Evolutionary conservation across 2,329 filamentous ascomycete genomes (phyloP), one percentile per base, ranked within the genome.

Genomic region (Tothia fuscella): DNA sequence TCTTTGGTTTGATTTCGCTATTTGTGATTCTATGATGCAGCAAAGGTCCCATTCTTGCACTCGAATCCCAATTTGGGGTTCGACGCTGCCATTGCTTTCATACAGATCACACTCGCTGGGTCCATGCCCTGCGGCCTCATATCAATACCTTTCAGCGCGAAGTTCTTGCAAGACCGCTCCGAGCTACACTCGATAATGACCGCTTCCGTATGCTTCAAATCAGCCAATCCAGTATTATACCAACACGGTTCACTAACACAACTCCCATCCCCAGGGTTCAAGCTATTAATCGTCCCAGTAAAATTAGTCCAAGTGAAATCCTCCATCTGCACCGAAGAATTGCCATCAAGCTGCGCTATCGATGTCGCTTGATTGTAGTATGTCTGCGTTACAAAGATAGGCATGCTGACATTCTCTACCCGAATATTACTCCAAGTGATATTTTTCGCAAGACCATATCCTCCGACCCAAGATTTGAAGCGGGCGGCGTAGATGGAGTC

Each of bases 311-410:
- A 66, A 3, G 50, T 60, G 43, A 67, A 66, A 41, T 64, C 54
- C 43, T 61, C 51, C 62, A 66, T 64, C 32, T 55, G 52, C 10
- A 66, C 64, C 10, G 56, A 58, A 3, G 59, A 52, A 46, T 64
- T 63, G 46, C 62, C 61, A 5, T 53, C 50, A n/a, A 60, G 47
- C 13, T 50, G 52, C 6, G 46, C 44, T 2, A 49, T 50, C 3
- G 45, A 22, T 16, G 12, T 28, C n/a, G 53, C 56, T 47, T 67
- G 63, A 42, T 67, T 59, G 46, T 51, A 50, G 49, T 67, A 67
- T 29, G 57, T 64, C 50, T 67, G 63, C 3, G 63, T 66, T n/a
- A 66, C 62, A 42, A 65, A 66, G 42, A 66, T 61, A 1, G 64
- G 64, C 46, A 67, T 67, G 0, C 63, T 60, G 22, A 67, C 64